Conservation (phyloP, 495 filamentous ascomycete species). For the Pyrenula massariospora region DNA sequence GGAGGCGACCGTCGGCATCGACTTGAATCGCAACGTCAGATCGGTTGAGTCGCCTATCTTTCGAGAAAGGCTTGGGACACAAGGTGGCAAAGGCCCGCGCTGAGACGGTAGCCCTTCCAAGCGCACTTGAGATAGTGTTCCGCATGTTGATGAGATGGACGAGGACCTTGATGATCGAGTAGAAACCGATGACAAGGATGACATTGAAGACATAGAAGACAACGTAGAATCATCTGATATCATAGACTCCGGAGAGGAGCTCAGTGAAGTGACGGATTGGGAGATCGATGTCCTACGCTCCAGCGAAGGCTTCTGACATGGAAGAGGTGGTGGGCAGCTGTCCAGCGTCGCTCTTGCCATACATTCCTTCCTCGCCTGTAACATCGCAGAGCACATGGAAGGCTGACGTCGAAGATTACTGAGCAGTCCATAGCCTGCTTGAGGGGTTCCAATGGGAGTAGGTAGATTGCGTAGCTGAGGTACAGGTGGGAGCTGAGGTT, state of each 20-base stretch:
- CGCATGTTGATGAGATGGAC: constrained; percentile 46
- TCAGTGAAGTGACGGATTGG: constrained; percentile 54
- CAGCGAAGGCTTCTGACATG: constrained; percentile 40
- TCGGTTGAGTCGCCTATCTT: not conserved
- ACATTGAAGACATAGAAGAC: constrained; percentile 85
- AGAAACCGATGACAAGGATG: constrained; percentile 55
- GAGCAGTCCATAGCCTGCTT: constrained; percentile 58
- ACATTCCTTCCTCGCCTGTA: constrained; percentile 53
- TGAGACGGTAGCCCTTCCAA: not conserved
- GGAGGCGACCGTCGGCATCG: not conserved
- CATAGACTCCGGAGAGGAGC: constrained; percentile 86
- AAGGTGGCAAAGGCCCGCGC: not conserved
- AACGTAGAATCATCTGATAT: constrained; percentile 62
- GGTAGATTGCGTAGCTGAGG: constrained; percentile 57
- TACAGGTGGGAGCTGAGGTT: constrained; percentile 27
- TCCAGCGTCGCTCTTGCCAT: constrained; percentile 52
- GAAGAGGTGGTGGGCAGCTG: constrained; percentile 35
- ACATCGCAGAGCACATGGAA: constrained; percentile 73
- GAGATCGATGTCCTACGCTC: constrained; percentile 66
- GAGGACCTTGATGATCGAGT: constrained; percentile 59
- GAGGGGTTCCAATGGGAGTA: constrained; percentile 74
- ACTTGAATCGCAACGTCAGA: not conserved
- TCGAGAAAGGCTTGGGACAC: not conserved
- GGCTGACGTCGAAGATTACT: constrained; percentile 39
- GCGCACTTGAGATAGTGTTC: not conserved